These are phyloP conservation scores for Adansonia grandidieri DNA, from an alignment of 441 rosid genomes.

Conservation along the genomic window DNA sequence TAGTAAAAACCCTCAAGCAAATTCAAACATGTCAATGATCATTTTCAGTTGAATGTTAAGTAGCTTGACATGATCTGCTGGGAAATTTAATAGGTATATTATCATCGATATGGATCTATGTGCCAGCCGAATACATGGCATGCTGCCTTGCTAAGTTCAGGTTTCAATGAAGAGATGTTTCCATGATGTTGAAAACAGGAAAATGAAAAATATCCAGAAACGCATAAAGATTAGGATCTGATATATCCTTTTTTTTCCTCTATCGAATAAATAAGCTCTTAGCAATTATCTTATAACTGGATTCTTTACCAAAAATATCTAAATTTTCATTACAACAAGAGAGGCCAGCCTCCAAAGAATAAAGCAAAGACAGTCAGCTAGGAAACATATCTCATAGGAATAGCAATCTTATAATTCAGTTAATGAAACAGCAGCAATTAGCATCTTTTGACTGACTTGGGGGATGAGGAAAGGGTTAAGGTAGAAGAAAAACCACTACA, in stretches of 20 bases:
- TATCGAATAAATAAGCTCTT: not conserved
- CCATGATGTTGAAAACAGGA: not conserved
- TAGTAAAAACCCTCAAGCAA: conserved; percentile 3
- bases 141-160: not conserved
- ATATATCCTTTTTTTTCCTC: conserved; percentile 6
- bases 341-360: not conserved
- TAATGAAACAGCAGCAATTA: not conserved
- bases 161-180: not conserved
- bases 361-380: not conserved
- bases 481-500: not conserved
- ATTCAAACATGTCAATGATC: conserved; percentile 14
- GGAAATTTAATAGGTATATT: not conserved
- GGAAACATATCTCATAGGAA: not conserved
- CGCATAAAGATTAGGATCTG: not conserved
- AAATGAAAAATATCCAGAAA: not conserved
- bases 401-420: not conserved
- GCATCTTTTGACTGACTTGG: not conserved
- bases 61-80: not conserved
- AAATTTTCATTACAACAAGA: not conserved
- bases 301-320: not conserved
- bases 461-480: not conserved
- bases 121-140: not conserved
- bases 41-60: conserved; percentile 8
- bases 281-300: not conserved
- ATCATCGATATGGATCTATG: conserved; percentile 16